Base-by-base conservation (phyloP, 305 asterid species). In the Solanum aculeatissimum region DNA sequence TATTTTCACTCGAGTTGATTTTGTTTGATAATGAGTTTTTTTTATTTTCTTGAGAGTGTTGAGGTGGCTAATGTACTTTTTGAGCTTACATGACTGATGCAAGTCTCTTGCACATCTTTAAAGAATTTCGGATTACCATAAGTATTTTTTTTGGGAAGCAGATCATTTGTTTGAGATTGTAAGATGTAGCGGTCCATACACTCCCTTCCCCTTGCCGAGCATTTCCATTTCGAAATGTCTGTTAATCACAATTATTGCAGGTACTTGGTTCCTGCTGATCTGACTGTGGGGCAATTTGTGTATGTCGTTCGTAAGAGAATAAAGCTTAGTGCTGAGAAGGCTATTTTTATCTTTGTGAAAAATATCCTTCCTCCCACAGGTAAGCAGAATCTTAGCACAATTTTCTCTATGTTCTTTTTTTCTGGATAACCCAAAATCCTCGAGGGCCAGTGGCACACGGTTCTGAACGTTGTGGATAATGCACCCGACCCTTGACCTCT, bases 251-350 rank as follows among this genome's bases (percentile, higher is more conserved):
- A 62, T 83, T 23, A 89, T 75, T 9, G 87, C 93, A 97, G 99
- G 89, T 97, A 97, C 80, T 91, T 95, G 69, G 99, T 97, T 83
- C 99, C 99, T 83, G 98, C 99, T 88, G 99, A 97, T 88, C 93
- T 97, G 57, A 94, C 99, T 16, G 98, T 95, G 78, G 99, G 99
- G 62, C 99, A 97, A 84, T 97, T 97, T 84, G 99, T 97, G 19
- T 95, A 97, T 83, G 99, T 97, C 81, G 98, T 97, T 43, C 98
- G 99, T 53, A 96, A 95, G 93, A 93, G 99, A 90, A 96, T 96
- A 83, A 96, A 96, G 91, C 98, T 96, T 82, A 92, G 98, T 87
- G 98, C 98, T 8, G 99, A 95, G 94, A 95, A 95, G 88, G 99
- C 99, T 83, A 97, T 97, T 79, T 97, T 97, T 87, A 91, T 96